These are phyloP conservation scores for Xylaria digitata DNA, from an alignment of 2,329 filamentous ascomycete genomes.

Conservation along the genomic window DNA sequence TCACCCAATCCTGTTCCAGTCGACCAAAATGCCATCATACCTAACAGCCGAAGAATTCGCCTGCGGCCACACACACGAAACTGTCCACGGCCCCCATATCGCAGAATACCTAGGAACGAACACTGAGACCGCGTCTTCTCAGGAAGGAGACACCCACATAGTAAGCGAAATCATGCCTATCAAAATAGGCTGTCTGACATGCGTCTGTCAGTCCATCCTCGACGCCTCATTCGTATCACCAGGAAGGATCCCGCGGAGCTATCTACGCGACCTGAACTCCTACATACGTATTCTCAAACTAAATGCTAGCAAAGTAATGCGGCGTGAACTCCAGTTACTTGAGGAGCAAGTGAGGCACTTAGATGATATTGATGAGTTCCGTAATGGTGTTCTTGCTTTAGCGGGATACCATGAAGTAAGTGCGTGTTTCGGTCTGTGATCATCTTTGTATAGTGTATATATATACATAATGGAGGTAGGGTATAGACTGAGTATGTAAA, in stretches of 20 bases:
- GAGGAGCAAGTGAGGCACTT: background rate
- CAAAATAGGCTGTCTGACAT: slow-evolving; percentile 30
- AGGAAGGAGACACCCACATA: background rate
- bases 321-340: background rate
- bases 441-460: background rate
- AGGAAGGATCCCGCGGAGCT: slow-evolving; percentile 5
- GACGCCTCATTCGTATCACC: background rate
- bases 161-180: slow-evolving; percentile 8
- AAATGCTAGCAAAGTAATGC: background rate
- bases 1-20: background rate
- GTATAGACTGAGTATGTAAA: background rate
- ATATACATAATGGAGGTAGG: background rate
- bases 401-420: slow-evolving; percentile 6
- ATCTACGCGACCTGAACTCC: background rate
- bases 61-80: slow-evolving; percentile 37
- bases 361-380: slow-evolving; percentile 13
- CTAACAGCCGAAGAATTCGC: slow-evolving; percentile 33
- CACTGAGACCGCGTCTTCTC: slow-evolving; percentile 14
- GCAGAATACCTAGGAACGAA: background rate
- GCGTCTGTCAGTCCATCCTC: slow-evolving; percentile 30
- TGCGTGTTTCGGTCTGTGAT: slow-evolving; percentile 4
- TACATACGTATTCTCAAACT: background rate
- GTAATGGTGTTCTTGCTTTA: slow-evolving; percentile 1
- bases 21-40: slow-evolving; percentile 37
- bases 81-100: background rate